phyloP scores from a whole-genome alignment of 2,329 filamentous ascomycete species.

The Rachicladosporium sp. region DNA sequence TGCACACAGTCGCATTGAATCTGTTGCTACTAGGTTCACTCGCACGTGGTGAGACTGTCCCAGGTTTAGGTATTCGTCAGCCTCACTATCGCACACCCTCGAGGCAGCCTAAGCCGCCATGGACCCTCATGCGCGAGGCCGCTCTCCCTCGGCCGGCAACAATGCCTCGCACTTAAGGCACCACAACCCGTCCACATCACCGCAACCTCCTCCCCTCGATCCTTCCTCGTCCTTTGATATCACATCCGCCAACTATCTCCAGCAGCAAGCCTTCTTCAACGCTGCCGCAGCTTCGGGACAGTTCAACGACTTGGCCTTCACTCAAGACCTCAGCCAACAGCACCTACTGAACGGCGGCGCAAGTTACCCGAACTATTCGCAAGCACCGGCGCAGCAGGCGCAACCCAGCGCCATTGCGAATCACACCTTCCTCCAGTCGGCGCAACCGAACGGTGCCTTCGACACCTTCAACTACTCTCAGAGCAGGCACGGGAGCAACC shows the following conservation, averaged over 20 bases:
- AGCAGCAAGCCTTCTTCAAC: slow-evolving; percentile 15
- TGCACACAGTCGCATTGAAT: too few species aligned
- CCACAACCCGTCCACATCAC: slow-evolving; percentile 16
- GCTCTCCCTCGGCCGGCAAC: slow-evolving; percentile 15
- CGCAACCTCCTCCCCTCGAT: slow-evolving; percentile 14
- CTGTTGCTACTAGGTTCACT: too few species aligned
- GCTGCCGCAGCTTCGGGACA: slow-evolving; percentile 11
- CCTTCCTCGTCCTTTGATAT: slow-evolving; percentile 10
- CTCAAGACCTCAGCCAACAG: slow-evolving; percentile 33
- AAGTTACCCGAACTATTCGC: neutral
- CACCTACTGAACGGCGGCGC: too few species aligned
- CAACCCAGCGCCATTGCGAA: slow-evolving; percentile 27
- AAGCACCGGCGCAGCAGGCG: slow-evolving; percentile 5
- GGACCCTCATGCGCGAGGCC: slow-evolving; percentile 11
- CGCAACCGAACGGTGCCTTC: slow-evolving; percentile 35
- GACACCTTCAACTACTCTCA: slow-evolving; percentile 30
- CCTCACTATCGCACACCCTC: neutral
- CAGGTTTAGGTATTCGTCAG: too few species aligned
- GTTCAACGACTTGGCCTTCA: slow-evolving; percentile 23
- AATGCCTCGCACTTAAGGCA: slow-evolving; percentile 17
- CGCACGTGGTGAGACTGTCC: too few species aligned
- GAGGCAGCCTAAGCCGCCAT: slow-evolving; percentile 2
- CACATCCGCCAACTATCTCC: slow-evolving; percentile 7
- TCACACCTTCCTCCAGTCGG: slow-evolving; percentile 29
- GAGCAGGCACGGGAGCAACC: slow-evolving; percentile 10